Percentiles rank a stretch among this genome's conserved stretches.
phyloP scores from a whole-genome alignment of 805 yeast species.

The Peterozyma xylosa region DNA sequence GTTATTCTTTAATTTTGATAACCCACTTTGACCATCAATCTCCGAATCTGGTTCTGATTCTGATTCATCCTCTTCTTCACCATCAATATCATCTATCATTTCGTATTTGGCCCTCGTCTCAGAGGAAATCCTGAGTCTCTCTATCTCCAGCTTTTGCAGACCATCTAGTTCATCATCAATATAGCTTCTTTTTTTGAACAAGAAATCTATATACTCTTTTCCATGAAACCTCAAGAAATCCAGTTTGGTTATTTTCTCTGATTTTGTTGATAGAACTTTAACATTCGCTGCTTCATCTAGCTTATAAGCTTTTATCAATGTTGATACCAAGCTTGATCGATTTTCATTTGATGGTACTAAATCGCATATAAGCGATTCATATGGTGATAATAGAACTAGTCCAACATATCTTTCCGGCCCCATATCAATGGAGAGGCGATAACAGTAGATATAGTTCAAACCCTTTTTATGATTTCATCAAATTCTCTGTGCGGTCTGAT shows the following conservation, averaged over 20 bases:
- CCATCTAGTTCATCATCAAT: slow-evolving; percentile 14
- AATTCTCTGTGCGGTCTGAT: no score
- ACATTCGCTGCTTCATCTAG: slow-evolving; percentile 15
- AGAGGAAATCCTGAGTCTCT: slow-evolving; percentile 10
- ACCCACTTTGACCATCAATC: neutral
- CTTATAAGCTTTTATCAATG: slow-evolving; percentile 33
- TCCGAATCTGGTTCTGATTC: neutral
- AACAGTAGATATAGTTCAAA: no score
- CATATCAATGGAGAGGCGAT: no score
- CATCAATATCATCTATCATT: slow-evolving; percentile 1
- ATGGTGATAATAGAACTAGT: neutral
- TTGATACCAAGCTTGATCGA: slow-evolving; percentile 36
- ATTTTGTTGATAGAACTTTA: slow-evolving; percentile 19
- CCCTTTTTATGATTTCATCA: no score
- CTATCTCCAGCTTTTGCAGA: slow-evolving; percentile 7
- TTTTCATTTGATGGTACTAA: slow-evolving; percentile 45
- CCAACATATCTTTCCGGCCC: neutral
- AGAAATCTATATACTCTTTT: slow-evolving; percentile 26
- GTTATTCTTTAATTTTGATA: slow-evolving; percentile 5
- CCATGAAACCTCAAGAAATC: slow-evolving; percentile 48
- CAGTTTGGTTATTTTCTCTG: slow-evolving; percentile 18
- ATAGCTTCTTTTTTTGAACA: slow-evolving; percentile 22
- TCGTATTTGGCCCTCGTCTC: slow-evolving; percentile 1
- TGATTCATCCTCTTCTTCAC: slow-evolving; percentile 1
- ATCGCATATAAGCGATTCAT: slow-evolving; percentile 20